Conservation (phyloP, 2,329 filamentous ascomycete genomes). For the Pseudocercospora macadamiae region DNA sequence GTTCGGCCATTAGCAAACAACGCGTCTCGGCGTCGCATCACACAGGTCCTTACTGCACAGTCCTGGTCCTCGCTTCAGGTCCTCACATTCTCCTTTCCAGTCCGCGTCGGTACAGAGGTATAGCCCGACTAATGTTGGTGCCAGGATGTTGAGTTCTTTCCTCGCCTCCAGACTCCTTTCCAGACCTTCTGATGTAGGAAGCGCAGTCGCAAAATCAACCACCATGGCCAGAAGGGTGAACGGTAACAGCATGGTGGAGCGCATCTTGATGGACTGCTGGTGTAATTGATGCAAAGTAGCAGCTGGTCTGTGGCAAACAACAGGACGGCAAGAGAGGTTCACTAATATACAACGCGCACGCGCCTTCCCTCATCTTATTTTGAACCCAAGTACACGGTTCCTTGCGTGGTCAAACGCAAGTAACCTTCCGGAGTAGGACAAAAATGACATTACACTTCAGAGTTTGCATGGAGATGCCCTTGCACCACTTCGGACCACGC, state of each 20-base stretch:
- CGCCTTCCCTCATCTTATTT: conserved; percentile 7
- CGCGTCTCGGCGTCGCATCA: neutral
- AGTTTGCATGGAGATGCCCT: conserved; percentile 3
- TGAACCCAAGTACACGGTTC: conserved; percentile 2
- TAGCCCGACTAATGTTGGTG: conserved; percentile 22
- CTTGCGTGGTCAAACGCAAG: conserved; percentile 4
- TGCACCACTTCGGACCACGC: conserved; percentile 3
- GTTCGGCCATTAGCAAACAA: neutral
- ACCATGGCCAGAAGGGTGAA: conserved; percentile 11
- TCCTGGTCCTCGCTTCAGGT: conserved; percentile 22
- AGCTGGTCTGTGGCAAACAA: too few relatives aligned
- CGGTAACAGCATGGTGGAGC: neutral
- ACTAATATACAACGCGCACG: neutral
- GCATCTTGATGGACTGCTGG: conserved; percentile 7
- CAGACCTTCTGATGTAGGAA: conserved; percentile 4
- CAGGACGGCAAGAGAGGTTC: too few relatives aligned
- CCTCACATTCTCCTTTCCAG: conserved; percentile 23
- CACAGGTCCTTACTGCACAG: conserved; percentile 23
- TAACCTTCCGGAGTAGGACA: conserved; percentile 3
- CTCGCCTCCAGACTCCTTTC: conserved; percentile 6
- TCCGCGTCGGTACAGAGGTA: conserved; percentile 25
- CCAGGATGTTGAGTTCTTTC: conserved; percentile 21
- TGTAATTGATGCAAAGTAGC: neutral
- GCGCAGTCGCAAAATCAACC: conserved; percentile 10
- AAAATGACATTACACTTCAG: neutral